A percentile compares a stretch with the other conserved stretches of the same genome.
Conservation (phyloP, 306 rosid genomes). For the Citrullus colocynthis region DNA sequence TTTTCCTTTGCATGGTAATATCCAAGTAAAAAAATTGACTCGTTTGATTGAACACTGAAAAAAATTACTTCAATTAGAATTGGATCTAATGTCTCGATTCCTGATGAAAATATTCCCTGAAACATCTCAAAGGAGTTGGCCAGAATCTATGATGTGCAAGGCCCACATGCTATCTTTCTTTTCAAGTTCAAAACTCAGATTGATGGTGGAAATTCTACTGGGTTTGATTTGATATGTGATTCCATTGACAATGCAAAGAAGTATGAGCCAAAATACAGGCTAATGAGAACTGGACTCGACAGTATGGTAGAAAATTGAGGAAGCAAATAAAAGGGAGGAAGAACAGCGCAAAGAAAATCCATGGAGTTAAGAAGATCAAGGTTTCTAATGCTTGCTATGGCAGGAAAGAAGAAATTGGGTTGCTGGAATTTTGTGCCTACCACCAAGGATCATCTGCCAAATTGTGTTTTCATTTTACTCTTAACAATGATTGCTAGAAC, state of each 20-base stretch:
- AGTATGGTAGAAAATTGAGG: background rate
- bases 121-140: too few relatives aligned
- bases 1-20: background rate
- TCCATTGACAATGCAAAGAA: background rate
- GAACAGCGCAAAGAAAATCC: background rate
- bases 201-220: background rate
- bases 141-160: too few relatives aligned
- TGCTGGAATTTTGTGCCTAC: background rate
- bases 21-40: background rate
- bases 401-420: background rate
- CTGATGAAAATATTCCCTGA: background rate
- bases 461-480: background rate
- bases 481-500: background rate
- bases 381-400: background rate
- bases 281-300: background rate
- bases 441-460: background rate
- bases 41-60: background rate
- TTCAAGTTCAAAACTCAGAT: background rate
- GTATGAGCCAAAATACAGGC: background rate
- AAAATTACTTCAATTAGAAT: background rate
- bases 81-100: background rate
- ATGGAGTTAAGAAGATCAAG: background rate
- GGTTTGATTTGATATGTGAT: background rate
- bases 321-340: background rate
- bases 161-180: too few relatives aligned